Evolutionary conservation across 805 yeast species (phyloP), one percentile per base, ranked within the genome.

Genomic region (Grigorovia humatica): DNA sequence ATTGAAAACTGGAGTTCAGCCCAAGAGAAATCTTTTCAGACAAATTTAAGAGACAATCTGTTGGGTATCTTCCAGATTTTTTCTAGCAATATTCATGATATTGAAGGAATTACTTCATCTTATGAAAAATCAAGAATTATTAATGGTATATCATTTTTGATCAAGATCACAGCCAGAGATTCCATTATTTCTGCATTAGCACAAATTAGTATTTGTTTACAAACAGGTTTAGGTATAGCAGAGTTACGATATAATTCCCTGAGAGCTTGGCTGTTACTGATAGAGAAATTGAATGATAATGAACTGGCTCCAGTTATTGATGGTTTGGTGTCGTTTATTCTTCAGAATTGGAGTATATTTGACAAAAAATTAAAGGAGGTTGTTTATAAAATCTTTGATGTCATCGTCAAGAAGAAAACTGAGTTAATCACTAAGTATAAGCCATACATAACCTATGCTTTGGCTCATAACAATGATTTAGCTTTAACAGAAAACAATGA

Each of bases 201-300:
- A 0, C 98, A 90, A 63, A 79, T 91, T 4, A 83, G 88, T 53
- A 85, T 95, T 1, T 85, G 95, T 59, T 69, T 91, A 12, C 96
- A 88, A 62, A 81, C 89, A 1, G 83, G 91, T 0, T 67, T 90
- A 20, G 89, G 83, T 43, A 77, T 76, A 18, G 69, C 75, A 0
- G 80, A 79, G 23, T 73, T 89, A 13, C 83, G 83, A 53, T 70
- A 70, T 15, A 76, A 77, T 43, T 79, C 91, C 0, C 69, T 93
- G 44, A 71, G 74, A 47, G 84, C 93, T 51, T 83, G 96, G 84
- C 73, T 74, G 49, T 71, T 74, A 1, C 70, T 91, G 49, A 77
- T 87, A 1, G 70, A 74, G 17, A 73, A 72, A n/a, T 66, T 91
- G 17, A 78, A 73, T 13, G 74, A 77, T 30, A 71, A 75, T 2